A percentile compares a stretch with the other conserved stretches of the same genome.
Evolutionary conservation across 2,329 filamentous ascomycete species (phyloP).

Genomic region (Setomelanomma holmii): DNA sequence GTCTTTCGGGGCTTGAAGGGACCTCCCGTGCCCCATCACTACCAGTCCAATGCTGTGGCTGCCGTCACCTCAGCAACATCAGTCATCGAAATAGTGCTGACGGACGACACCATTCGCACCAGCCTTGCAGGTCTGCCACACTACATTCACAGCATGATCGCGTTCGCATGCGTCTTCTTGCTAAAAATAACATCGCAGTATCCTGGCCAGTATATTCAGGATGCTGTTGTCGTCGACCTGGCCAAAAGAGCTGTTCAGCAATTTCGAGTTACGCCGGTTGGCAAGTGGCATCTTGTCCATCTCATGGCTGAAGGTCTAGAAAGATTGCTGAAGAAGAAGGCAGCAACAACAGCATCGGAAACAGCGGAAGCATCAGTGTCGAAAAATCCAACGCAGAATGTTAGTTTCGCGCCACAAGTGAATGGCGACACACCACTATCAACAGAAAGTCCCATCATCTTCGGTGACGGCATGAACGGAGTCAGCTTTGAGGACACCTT

Average conservation of each 20-base stretch:
- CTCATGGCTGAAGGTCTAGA: conserved; percentile 58
- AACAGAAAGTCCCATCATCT: background rate
- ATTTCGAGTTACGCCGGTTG: conserved; percentile 52
- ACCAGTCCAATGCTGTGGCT: conserved; percentile 55
- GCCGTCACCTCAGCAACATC: conserved; percentile 57
- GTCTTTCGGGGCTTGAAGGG: conserved; percentile 57
- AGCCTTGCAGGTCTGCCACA: conserved; percentile 57
- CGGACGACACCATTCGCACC: conserved; percentile 52
- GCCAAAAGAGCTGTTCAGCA: conserved; percentile 49
- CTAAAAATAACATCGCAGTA: conserved; percentile 57
- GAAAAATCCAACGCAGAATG: background rate
- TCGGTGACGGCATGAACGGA: conserved; percentile 11
- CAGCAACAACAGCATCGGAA: conserved; percentile 6
- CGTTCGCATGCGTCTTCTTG: conserved; percentile 61
- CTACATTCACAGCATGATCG: conserved; percentile 62
- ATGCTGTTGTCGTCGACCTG: conserved; percentile 47
- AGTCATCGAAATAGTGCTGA: conserved; percentile 55
- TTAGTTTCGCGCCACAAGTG: background rate
- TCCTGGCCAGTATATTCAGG: conserved; percentile 49
- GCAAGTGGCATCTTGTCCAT: conserved; percentile 56
- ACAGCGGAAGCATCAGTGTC: background rate
- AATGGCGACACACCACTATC: background rate
- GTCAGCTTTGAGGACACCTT: conserved; percentile 31
- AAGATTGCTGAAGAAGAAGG: conserved; percentile 44
- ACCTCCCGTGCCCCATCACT: conserved; percentile 56